These are phyloP conservation scores for Camptophora hylomeconis DNA, from an alignment of 2,329 filamentous ascomycete genomes.

Conservation along the genomic window DNA sequence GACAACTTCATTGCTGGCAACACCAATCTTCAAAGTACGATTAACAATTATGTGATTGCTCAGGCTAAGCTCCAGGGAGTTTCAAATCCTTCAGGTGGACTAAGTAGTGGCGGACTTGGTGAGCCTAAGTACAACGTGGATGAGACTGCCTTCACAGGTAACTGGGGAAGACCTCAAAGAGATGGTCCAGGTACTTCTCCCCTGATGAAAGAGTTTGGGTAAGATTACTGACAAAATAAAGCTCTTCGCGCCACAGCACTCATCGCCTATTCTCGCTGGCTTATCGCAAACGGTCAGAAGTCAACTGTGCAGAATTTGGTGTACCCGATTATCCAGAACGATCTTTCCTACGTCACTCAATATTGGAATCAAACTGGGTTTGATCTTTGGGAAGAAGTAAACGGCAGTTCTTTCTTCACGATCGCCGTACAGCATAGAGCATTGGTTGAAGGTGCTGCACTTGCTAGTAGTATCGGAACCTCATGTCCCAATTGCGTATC, in stretches of 20 bases:
- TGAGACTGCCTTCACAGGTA: slow-evolving; percentile 46
- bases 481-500: slow-evolving; percentile 45
- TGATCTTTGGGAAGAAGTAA: slow-evolving; percentile 40
- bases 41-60: slow-evolving; percentile 54
- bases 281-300: slow-evolving; percentile 4
- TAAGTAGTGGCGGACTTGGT: slow-evolving; percentile 43
- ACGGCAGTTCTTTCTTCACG: slow-evolving; percentile 67
- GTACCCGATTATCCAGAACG: slow-evolving; percentile 64
- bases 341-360: slow-evolving; percentile 59
- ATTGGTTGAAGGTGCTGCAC: slow-evolving; percentile 42
- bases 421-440: slow-evolving; percentile 54
- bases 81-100: slow-evolving; percentile 52
- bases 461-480: slow-evolving; percentile 51
- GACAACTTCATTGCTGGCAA: slow-evolving; percentile 56
- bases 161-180: slow-evolving; percentile 57
- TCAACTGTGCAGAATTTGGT: slow-evolving; percentile 1
- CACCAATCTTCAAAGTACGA: slow-evolving; percentile 43
- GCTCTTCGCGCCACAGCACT: slow-evolving; percentile 3
- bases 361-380: slow-evolving; percentile 43
- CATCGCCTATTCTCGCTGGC: slow-evolving; percentile 6
- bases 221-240: too few relatives aligned
- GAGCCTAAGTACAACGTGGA: slow-evolving; percentile 63
- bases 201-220: too few relatives aligned
- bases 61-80: slow-evolving; percentile 54
- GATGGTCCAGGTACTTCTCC: slow-evolving; percentile 25